A percentile compares a stretch with the other conserved stretches of the same genome.
Conservation (phyloP, 2,329 filamentous ascomycete species). For the Daldinia eschscholtzii region DNA sequence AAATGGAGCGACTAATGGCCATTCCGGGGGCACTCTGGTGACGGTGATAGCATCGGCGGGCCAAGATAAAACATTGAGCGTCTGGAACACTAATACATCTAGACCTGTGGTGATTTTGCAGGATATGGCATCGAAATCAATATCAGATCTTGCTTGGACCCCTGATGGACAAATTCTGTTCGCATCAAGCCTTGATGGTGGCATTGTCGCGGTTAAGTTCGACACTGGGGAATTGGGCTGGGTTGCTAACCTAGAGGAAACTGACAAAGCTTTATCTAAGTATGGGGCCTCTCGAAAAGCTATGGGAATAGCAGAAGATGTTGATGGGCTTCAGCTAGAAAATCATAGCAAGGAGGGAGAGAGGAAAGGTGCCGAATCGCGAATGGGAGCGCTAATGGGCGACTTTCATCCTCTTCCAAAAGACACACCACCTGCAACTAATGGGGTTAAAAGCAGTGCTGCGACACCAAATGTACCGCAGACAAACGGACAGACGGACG, state of each 20-base stretch:
- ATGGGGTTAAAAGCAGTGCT: slow-evolving; percentile 63
- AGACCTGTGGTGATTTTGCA: slow-evolving; percentile 90
- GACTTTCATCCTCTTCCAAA: slow-evolving; percentile 73
- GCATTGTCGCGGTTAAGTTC: slow-evolving; percentile 85
- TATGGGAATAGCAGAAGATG: slow-evolving; percentile 91
- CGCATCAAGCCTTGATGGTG: slow-evolving; percentile 88
- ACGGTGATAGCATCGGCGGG: slow-evolving; percentile 97
- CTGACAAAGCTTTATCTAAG: slow-evolving; percentile 91
- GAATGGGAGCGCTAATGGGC: slow-evolving; percentile 99
- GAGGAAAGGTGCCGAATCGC: slow-evolving; percentile 87
- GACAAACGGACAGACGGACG: slow-evolving; percentile 52
- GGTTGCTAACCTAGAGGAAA: slow-evolving; percentile 87
- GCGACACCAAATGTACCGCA: slow-evolving; percentile 55
- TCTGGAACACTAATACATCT: slow-evolving; percentile 98
- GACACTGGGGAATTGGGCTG: slow-evolving; percentile 90
- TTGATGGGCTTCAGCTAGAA: slow-evolving; percentile 87
- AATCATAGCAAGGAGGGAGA: slow-evolving; percentile 94
- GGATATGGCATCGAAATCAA: slow-evolving; percentile 89
- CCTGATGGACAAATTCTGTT: slow-evolving; percentile 91
- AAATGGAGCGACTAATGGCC: slow-evolving; percentile 63
- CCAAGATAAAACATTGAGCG: slow-evolving; percentile 93
- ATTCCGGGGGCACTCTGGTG: slow-evolving; percentile 68
- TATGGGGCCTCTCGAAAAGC: slow-evolving; percentile 90
- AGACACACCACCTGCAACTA: slow-evolving; percentile 60
- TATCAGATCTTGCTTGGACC: slow-evolving; percentile 94